Base-by-base conservation (phyloP, 768 basidiomycete species). In the Crucibulum laeve region DNA sequence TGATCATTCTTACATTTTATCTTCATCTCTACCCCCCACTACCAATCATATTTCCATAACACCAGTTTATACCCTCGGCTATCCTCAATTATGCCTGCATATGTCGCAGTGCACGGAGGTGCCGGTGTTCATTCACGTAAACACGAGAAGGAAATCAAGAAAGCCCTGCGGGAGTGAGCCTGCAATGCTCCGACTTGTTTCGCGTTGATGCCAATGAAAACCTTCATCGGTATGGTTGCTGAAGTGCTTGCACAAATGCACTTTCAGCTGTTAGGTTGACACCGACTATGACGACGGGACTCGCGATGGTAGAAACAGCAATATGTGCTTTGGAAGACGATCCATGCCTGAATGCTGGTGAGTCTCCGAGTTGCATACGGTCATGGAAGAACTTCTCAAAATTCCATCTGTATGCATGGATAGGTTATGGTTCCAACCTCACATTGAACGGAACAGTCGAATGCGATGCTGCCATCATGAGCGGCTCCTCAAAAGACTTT, bases 401-500 rank as follows among this genome's bases (percentile, higher is more conserved):
- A 21, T 26, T 37, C 34, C 41, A 17, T 42, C 34, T 43, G 22
- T 10, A 42, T 1, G 35, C 15, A 32, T 33, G 10, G n/a, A 40
- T 47, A 83, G 87, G 88, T 1, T 79, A 74, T 47, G 88, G 90
- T 3, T 87, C 89, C 1, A 91, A 91, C 58, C 65, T 91, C 36
- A 89, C 86, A 0, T 49, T 82, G 3, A 69, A 76, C n/a, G 87
- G 90, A 11, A 67, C 65, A 2, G 87, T 90, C 14, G 89, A 91
- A 63, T 91, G 89, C 52, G 89, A 91, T 52, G 88, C 89, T 5
- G 74, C 85, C 10, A 67, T 91, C 44, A 87, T 88, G 80, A 74
- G 76, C 18, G 61, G 59, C 2, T 34, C 21, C 13, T 56, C 52
- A 25, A 51, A 55, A 26, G 58, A 55, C 34, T 91, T 86, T 56